These are phyloP conservation scores for Lepraria neglecta DNA, from an alignment of 495 filamentous ascomycete species.

Conservation along the genomic window DNA sequence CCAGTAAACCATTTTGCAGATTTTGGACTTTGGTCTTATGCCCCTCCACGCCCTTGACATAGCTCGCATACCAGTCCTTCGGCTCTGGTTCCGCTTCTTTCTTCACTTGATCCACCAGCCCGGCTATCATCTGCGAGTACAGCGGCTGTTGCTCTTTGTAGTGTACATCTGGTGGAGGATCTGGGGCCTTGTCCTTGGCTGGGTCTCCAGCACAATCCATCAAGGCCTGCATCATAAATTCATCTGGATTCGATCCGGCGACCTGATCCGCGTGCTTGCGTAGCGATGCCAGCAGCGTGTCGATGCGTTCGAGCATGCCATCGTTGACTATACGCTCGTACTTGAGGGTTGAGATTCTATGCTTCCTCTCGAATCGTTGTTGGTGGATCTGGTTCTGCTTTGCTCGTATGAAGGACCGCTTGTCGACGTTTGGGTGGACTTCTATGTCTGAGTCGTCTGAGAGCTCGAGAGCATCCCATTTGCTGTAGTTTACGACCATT, in stretches of 20 bases:
- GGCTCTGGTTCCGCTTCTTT: conserved; percentile 68
- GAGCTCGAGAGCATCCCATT: conserved; percentile 93
- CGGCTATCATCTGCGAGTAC: conserved; percentile 94
- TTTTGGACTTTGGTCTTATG: conserved; percentile 72
- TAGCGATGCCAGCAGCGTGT: conserved; percentile 63
- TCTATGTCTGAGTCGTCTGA: conserved; percentile 98
- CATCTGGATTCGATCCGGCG: conserved; percentile 54
- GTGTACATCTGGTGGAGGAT: conserved; percentile 72
- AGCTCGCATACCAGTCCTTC: conserved; percentile 59
- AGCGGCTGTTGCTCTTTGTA: conserved; percentile 69
- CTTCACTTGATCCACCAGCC: conserved; percentile 88
- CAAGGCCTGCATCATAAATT: conserved; percentile 78
- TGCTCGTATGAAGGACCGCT: conserved; percentile 94
- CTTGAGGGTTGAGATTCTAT: conserved; percentile 83
- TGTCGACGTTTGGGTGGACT: conserved; percentile 98
- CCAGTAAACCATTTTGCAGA: conserved; percentile 65
- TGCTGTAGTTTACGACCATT: conserved; percentile 93
- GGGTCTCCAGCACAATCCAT: conserved; percentile 70
- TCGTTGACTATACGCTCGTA: conserved; percentile 94
- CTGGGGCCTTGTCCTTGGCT: conserved; percentile 64
- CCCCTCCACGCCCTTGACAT: conserved; percentile 64
- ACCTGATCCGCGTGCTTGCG: conserved; percentile 61
- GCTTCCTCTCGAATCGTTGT: conserved; percentile 72
- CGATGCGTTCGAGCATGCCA: conserved; percentile 75
- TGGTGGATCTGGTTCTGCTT: conserved; percentile 96